Evolutionary conservation across 2,329 filamentous ascomycete genomes (phyloP), one percentile per base, ranked within the genome.

Genomic region (Rutstroemia sydowiana): DNA sequence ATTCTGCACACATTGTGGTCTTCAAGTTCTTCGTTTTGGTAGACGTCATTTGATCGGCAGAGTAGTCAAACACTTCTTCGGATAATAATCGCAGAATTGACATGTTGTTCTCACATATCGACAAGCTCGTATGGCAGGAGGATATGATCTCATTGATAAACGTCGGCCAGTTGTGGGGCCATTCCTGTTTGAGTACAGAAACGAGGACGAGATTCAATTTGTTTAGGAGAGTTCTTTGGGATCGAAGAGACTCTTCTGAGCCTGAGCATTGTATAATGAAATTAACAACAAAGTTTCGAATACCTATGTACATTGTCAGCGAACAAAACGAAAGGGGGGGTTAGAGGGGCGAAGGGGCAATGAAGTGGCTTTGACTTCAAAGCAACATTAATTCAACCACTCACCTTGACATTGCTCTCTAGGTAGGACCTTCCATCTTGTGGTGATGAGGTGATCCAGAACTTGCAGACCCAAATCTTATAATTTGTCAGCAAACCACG

Each of bases 71-170:
- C 34, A 98, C 92, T 70, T 98, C 93, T 70, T 98, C 93, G 6
- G 93, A 98, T 42, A 98, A 79, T 63, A 98, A 75, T 55, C 93
- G 85, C 61, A 98, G 80, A 63, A 98, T 97, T 59, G 88, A 90
- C 93, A 98, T 98, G 77, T 98, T 98, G 76, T 98, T 98, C 74
- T 98, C 93, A 79, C 95, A 98, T 63, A 98, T 95, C 34, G 92
- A 93, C 49, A 98, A 76, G 71, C 87, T 96, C 61, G 88, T 92
- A 69, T 95, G 91, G 72, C 91, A 97, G 51, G 93, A 92, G 20
- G 89, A 87, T 63, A 98, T 90, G 71, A 98, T 98, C 75, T 98
- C 93, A 76, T 97, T 97, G 79, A 98, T 97, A 72, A 98, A 98
- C 18, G 90, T 95, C 10, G 95, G 93, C 93, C 95, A 98, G 76